phyloP scores from a whole-genome alignment of 306 rosid genomes.

The Castanea sativa region DNA sequence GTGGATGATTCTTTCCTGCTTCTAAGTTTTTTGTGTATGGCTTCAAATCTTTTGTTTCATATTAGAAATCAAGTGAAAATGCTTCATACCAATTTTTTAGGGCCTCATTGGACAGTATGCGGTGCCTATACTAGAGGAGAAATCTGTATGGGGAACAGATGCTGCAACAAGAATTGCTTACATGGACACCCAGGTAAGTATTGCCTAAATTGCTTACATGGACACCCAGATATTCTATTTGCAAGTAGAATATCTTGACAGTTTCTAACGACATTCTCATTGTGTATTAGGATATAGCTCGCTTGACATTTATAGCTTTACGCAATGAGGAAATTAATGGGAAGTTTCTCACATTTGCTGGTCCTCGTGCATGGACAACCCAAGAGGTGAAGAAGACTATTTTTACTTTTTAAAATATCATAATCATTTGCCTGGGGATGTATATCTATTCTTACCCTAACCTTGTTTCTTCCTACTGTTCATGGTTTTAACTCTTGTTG shows the following conservation, averaged over 20 bases:
- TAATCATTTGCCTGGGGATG: neutral
- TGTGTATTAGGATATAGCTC: constrained; percentile 73
- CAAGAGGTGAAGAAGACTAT: constrained; percentile 62
- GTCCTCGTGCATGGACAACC: constrained; percentile 97
- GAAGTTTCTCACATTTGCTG: constrained; percentile 84
- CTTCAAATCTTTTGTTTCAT: constrained; percentile 7
- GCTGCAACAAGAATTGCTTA: constrained; percentile 98
- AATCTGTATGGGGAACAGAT: constrained; percentile 97
- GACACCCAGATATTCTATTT: too few species aligned
- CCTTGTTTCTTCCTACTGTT: neutral
- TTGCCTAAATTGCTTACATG: neutral
- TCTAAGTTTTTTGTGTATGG: neutral
- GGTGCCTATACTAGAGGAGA: constrained; percentile 89
- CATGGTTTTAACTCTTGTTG: neutral
- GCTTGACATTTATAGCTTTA: constrained; percentile 73
- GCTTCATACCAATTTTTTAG: constrained; percentile 30
- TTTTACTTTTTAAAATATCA: neutral
- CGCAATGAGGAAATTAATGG: constrained; percentile 74
- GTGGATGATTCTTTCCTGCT: neutral
- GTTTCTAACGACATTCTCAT: neutral
- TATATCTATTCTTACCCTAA: neutral
- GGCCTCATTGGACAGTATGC: constrained; percentile 96
- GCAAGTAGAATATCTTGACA: neutral
- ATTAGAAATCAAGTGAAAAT: neutral
- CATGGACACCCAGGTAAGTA: constrained; percentile 90